These are phyloP conservation scores for Globisporangium heterothallicum DNA, from an alignment of 352 stramenopile genomes.

Conservation along the genomic window DNA sequence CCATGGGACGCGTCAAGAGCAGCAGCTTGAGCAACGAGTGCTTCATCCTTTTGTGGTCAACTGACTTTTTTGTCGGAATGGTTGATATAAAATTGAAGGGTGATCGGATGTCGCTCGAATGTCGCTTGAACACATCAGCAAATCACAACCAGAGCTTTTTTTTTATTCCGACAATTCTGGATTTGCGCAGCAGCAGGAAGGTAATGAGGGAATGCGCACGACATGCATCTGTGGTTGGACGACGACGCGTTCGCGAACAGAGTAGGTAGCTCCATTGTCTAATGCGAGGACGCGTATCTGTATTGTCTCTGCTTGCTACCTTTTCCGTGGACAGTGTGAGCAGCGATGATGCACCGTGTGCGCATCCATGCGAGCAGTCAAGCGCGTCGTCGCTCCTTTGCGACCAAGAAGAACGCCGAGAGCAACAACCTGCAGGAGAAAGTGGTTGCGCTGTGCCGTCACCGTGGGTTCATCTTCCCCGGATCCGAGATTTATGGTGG, in stretches of 20 bases:
- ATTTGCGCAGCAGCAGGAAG: background rate
- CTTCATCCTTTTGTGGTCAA: slow-evolving; percentile 3
- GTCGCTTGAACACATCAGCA: slow-evolving; percentile 8
- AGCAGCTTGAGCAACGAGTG: slow-evolving; percentile 22
- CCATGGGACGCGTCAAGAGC: slow-evolving; percentile 17
- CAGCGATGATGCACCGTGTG: slow-evolving; percentile 13
- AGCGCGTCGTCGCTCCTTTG: background rate
- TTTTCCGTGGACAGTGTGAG: background rate
- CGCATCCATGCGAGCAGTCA: background rate
- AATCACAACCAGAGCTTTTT: slow-evolving; percentile 3
- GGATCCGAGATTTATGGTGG: slow-evolving; percentile 97
- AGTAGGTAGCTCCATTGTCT: too few species aligned
- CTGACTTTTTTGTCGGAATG: background rate
- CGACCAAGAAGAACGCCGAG: background rate
- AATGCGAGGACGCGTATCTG: too few species aligned
- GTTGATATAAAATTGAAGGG: background rate
- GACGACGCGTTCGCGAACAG: too few species aligned
- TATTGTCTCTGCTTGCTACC: background rate
- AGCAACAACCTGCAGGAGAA: slow-evolving; percentile 53
- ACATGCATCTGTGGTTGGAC: background rate
- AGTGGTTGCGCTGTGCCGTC: slow-evolving; percentile 77
- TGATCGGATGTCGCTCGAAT: slow-evolving; percentile 5
- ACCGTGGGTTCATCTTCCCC: slow-evolving; percentile 92
- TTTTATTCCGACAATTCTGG: background rate
- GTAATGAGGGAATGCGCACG: background rate